Percentiles rank a stretch among this genome's conserved stretches.
Evolutionary conservation across 164 flowering plant genomes (phyloP).

Genomic region (Nymphaea colorata): DNA sequence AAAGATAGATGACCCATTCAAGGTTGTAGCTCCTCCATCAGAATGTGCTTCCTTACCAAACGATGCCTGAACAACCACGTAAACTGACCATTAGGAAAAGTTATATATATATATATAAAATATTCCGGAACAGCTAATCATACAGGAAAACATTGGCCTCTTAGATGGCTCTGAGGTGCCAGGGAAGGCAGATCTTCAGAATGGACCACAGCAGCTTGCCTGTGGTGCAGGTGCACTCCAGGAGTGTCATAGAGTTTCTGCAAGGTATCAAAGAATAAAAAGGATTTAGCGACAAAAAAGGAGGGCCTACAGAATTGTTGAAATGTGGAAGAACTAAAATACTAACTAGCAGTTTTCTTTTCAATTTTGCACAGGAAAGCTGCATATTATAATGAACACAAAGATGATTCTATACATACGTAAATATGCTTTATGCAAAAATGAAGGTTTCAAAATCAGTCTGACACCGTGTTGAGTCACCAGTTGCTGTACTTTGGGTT

Average conservation of each 20-base stretch:
- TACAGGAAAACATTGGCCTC: constrained; percentile 71
- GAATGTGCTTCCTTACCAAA: constrained; percentile 10
- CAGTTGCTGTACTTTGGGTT: no score
- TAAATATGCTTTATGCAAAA: no score
- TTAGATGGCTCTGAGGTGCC: constrained; percentile 90
- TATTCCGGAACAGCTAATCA: constrained; percentile 2
- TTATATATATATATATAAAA: no score
- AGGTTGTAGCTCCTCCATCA: constrained; percentile 22
- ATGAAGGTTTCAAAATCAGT: no score
- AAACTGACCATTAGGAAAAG: neutral
- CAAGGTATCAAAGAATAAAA: constrained; percentile 4
- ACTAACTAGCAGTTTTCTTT: no score
- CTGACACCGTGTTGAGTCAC: no score
- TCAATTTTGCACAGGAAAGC: no score
- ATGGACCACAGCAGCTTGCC: constrained; percentile 90
- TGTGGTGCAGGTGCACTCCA: constrained; percentile 97
- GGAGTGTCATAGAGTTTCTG: constrained; percentile 95
- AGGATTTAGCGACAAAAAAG: neutral
- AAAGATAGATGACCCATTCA: constrained; percentile 70
- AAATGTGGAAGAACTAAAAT: no score
- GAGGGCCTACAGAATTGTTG: neutral
- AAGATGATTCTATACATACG: no score
- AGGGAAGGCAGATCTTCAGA: constrained; percentile 84
- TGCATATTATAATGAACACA: no score
- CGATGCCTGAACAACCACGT: constrained; percentile 15